Percentiles rank a stretch among this genome's conserved stretches.
phyloP scores from a whole-genome alignment of 352 stramenopile genomes.

The Pythium oligandrum region DNA sequence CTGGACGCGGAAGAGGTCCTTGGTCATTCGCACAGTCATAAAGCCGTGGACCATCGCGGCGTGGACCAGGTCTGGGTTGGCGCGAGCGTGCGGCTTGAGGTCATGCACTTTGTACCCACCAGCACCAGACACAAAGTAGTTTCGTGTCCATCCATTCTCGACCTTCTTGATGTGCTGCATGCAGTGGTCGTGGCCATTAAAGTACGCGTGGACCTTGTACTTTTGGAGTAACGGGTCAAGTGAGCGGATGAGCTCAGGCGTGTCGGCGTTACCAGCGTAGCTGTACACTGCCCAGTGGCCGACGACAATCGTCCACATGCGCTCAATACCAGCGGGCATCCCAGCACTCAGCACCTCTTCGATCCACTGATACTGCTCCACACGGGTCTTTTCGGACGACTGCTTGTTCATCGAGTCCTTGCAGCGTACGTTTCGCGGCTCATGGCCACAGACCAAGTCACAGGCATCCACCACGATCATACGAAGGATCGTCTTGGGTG shows the following conservation, averaged over 20 bases:
- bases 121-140: slow-evolving; percentile 81
- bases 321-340: slow-evolving; percentile 60
- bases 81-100: slow-evolving; percentile 59
- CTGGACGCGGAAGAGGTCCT: slow-evolving; percentile 65
- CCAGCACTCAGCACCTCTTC: slow-evolving; percentile 48
- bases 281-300: slow-evolving; percentile 85
- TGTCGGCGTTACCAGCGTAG: slow-evolving; percentile 78
- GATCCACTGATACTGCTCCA: slow-evolving; percentile 77
- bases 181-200: slow-evolving; percentile 83
- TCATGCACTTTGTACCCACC: slow-evolving; percentile 69
- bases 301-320: slow-evolving; percentile 84
- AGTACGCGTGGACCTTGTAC: slow-evolving; percentile 84
- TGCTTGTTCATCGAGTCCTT: slow-evolving; percentile 76
- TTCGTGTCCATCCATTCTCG: slow-evolving; percentile 38
- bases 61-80: slow-evolving; percentile 67
- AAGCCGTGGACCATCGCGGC: slow-evolving; percentile 83
- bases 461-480: slow-evolving; percentile 79
- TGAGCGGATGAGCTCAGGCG: slow-evolving; percentile 62
- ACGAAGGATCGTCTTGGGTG: slow-evolving; percentile 73
- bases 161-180: slow-evolving; percentile 74
- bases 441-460: slow-evolving; percentile 76
- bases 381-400: slow-evolving; percentile 47
- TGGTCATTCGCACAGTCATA: slow-evolving; percentile 74
- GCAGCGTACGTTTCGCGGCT: slow-evolving; percentile 74
- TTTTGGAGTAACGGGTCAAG: slow-evolving; percentile 74